A percentile compares a stretch with the other conserved stretches of the same genome.
Conservation (phyloP, 768 basidiomycete genomes). For the Dentipellis fragilis region DNA sequence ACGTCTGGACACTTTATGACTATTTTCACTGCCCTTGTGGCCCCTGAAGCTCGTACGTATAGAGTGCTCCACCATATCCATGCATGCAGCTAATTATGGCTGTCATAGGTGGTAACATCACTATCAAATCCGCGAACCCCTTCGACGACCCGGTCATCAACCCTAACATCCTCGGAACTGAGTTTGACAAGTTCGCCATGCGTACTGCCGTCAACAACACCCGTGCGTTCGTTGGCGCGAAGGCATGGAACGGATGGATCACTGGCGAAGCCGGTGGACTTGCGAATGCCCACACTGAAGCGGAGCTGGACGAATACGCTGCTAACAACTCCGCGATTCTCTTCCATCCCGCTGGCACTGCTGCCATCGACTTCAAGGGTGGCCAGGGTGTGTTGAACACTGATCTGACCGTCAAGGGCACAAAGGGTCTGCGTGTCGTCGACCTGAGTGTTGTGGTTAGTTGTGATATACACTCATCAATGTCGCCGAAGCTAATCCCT, state of each 20-base stretch:
- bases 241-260: constrained; percentile 23
- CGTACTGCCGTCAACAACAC: constrained; percentile 18
- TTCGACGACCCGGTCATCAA: constrained; percentile 41
- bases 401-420: constrained; percentile 10
- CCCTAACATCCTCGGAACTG: constrained; percentile 30
- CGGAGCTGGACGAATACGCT: constrained; percentile 4
- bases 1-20: constrained; percentile 1
- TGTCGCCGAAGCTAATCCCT: not conserved
- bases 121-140: constrained; percentile 31
- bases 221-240: constrained; percentile 18
- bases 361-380: constrained; percentile 24
- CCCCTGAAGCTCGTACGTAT: constrained; percentile 6
- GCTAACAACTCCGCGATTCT: not conserved
- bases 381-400: constrained; percentile 7
- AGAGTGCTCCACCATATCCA: not conserved
- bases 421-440: constrained; percentile 8
- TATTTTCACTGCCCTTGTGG: constrained; percentile 3
- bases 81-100: not conserved
- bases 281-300: constrained; percentile 9
- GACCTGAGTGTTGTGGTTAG: constrained; percentile 11
- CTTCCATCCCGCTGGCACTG: constrained; percentile 1
- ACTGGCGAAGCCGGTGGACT: constrained; percentile 9
- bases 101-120: constrained; percentile 26
- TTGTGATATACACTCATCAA: not conserved
- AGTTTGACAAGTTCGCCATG: constrained; percentile 24